Conservation (phyloP, 495 filamentous ascomycete genomes). For the Chaetomium cochliodes region DNA sequence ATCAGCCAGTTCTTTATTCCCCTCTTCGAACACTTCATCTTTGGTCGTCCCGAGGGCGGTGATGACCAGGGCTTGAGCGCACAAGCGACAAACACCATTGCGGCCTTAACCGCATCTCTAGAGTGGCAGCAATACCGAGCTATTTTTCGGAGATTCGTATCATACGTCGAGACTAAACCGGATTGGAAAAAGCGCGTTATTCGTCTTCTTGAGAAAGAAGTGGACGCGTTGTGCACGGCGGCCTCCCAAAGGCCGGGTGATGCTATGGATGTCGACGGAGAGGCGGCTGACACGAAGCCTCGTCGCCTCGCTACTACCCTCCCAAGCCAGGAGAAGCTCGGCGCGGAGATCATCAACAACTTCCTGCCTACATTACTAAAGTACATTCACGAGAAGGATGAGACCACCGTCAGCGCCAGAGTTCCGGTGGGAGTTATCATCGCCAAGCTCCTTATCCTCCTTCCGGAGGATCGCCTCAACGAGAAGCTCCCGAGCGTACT, state of each 20-base stretch:
- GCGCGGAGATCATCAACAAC: constrained; percentile 67
- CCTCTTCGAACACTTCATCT: constrained; percentile 89
- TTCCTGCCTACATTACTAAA: constrained; percentile 72
- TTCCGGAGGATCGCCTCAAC: constrained; percentile 68
- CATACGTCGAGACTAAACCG: constrained; percentile 74
- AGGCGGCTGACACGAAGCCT: constrained; percentile 19
- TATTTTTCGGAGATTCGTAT: constrained; percentile 73
- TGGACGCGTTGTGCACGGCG: constrained; percentile 65
- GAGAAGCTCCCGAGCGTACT: constrained; percentile 76
- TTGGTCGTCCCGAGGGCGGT: constrained; percentile 71
- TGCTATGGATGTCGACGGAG: constrained; percentile 43
- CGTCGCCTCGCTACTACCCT: constrained; percentile 60
- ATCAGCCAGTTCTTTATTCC: constrained; percentile 86
- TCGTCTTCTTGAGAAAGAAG: constrained; percentile 72
- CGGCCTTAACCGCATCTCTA: constrained; percentile 66
- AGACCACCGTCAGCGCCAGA: constrained; percentile 85
- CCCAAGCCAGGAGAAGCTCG: constrained; percentile 67
- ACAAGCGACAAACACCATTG: constrained; percentile 74
- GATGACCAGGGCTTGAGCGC: constrained; percentile 80
- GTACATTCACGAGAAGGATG: constrained; percentile 91
- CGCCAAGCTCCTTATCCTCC: constrained; percentile 77
- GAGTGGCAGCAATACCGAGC: constrained; percentile 92
- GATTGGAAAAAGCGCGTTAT: constrained; percentile 85
- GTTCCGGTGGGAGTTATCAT: constrained; percentile 83
- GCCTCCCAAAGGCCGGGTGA: constrained; percentile 46